Conservation (phyloP, 23 red algal genomes). For the Gracilaria caudata region DNA sequence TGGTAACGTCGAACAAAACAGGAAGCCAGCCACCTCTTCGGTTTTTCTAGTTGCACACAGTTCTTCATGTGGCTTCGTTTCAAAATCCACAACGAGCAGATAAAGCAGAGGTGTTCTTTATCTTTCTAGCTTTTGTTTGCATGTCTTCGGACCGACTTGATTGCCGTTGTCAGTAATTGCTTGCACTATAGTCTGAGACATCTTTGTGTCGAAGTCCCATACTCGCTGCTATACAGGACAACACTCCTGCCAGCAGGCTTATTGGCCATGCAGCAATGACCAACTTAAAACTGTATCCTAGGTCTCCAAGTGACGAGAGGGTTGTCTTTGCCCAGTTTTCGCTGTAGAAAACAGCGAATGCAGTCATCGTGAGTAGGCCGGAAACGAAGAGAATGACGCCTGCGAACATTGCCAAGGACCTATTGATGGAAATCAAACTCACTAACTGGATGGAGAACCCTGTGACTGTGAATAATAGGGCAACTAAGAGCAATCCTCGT, state of each 20-base stretch:
- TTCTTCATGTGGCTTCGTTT: background rate
- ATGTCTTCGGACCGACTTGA: background rate
- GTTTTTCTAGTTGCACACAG: background rate
- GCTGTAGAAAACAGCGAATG: conserved; percentile 75
- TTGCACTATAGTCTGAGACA: conserved; percentile 71
- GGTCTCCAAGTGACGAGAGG: conserved; percentile 7
- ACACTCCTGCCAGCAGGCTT: conserved; percentile 39
- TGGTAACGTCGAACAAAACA: background rate
- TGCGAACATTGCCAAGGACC: conserved; percentile 56
- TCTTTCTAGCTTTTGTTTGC: conserved; percentile 14
- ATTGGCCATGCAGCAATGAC: conserved; percentile 52
- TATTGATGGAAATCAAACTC: conserved; percentile 50
- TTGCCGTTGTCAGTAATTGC: conserved; percentile 46
- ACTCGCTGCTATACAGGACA: conserved; percentile 69
- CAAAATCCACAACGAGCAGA: background rate
- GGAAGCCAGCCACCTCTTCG: background rate
- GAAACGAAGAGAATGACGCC: conserved; percentile 56
- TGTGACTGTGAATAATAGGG: conserved; percentile 28
- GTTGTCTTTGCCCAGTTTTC: conserved; percentile 49
- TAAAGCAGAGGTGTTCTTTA: background rate
- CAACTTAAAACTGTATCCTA: conserved; percentile 64
- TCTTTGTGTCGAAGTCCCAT: conserved; percentile 71
- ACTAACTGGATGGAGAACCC: conserved; percentile 64
- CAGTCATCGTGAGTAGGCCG: conserved; percentile 48
- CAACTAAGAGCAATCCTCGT: conserved; percentile 50